These are phyloP conservation scores for Paraphoma chrysanthemicola DNA, from an alignment of 2,329 filamentous ascomycete genomes.

Conservation along the genomic window DNA sequence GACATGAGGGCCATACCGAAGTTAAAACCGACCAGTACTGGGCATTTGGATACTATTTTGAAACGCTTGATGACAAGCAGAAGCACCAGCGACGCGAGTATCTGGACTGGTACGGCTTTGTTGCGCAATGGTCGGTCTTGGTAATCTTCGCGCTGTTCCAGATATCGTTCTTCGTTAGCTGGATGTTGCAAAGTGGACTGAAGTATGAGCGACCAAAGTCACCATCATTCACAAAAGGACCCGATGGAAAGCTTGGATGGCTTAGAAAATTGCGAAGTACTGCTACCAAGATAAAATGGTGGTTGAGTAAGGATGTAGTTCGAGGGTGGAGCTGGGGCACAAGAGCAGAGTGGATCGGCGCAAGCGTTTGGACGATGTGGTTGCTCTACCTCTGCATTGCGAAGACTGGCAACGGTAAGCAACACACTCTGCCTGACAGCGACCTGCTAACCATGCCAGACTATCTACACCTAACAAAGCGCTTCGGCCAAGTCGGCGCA, in stretches of 20 bases:
- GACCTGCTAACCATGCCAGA: slow-evolving; percentile 49
- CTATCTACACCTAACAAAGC: slow-evolving; percentile 69
- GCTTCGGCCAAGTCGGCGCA: slow-evolving; percentile 64
- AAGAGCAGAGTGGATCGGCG: slow-evolving; percentile 58
- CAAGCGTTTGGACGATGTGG: slow-evolving; percentile 60
- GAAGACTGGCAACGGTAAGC: slow-evolving; percentile 62
- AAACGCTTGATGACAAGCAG: slow-evolving; percentile 58
- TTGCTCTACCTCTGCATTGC: slow-evolving; percentile 58
- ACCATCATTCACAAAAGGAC: slow-evolving; percentile 48
- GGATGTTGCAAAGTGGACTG: slow-evolving; percentile 35
- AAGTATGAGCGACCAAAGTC: slow-evolving; percentile 49
- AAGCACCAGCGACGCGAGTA: slow-evolving; percentile 58
- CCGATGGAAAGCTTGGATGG: slow-evolving; percentile 31
- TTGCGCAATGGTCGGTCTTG: slow-evolving; percentile 63
- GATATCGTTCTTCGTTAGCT: slow-evolving; percentile 45
- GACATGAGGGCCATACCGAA: slow-evolving; percentile 32
- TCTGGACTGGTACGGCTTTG: slow-evolving; percentile 62
- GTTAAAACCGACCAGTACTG: slow-evolving; percentile 33
- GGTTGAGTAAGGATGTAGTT: slow-evolving; percentile 55
- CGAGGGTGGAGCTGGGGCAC: slow-evolving; percentile 58
- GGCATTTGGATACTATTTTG: slow-evolving; percentile 60
- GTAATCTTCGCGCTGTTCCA: slow-evolving; percentile 54
- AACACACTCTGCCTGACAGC: background rate
- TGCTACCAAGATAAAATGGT: slow-evolving; percentile 47
- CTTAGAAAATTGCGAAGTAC: slow-evolving; percentile 26